Percentiles rank a stretch among this genome's conserved stretches.
phyloP scores from a whole-genome alignment of 805 yeast genomes.

The Ogataea ramenticola region DNA sequence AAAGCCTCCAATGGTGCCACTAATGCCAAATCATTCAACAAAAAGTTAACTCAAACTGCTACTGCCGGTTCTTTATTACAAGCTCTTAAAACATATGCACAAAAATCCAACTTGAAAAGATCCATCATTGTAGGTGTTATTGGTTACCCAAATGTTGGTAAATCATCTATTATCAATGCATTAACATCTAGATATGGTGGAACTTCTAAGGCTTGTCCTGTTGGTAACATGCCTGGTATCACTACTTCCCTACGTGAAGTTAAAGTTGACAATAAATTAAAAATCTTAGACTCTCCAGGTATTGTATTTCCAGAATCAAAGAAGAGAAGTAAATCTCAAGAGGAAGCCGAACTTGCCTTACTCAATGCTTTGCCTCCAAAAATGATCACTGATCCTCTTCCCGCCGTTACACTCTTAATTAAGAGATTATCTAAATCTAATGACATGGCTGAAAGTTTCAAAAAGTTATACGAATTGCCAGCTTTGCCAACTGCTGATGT shows the following conservation, averaged over 20 bases:
- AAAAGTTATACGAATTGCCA: slow-evolving; percentile 69
- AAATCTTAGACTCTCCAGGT: slow-evolving; percentile 93
- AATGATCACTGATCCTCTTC: slow-evolving; percentile 73
- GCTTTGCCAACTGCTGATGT: slow-evolving; percentile 66
- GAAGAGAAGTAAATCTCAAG: slow-evolving; percentile 48
- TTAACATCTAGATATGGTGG: slow-evolving; percentile 76
- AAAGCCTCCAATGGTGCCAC: slow-evolving; percentile 73
- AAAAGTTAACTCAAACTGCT: slow-evolving; percentile 58
- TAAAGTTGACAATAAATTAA: slow-evolving; percentile 83
- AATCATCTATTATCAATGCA: slow-evolving; percentile 89
- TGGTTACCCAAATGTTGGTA: slow-evolving; percentile 97
- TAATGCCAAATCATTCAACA: slow-evolving; percentile 61
- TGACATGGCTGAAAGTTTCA: slow-evolving; percentile 73
- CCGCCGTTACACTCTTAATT: slow-evolving; percentile 71
- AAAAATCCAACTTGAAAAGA: slow-evolving; percentile 77
- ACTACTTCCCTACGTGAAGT: slow-evolving; percentile 89
- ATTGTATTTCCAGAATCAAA: slow-evolving; percentile 74
- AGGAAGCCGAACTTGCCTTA: slow-evolving; percentile 83
- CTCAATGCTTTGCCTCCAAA: slow-evolving; percentile 87
- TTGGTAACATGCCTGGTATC: slow-evolving; percentile 96
- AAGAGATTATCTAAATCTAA: slow-evolving; percentile 67
- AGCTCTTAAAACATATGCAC: slow-evolving; percentile 80
- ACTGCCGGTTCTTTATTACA: slow-evolving; percentile 72
- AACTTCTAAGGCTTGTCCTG: slow-evolving; percentile 77
- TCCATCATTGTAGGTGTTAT: slow-evolving; percentile 90